A percentile compares a stretch with the other conserved stretches of the same genome.
Evolutionary conservation across 2,329 filamentous ascomycete species (phyloP).

Genomic region (Scleromitrula shiraiana): DNA sequence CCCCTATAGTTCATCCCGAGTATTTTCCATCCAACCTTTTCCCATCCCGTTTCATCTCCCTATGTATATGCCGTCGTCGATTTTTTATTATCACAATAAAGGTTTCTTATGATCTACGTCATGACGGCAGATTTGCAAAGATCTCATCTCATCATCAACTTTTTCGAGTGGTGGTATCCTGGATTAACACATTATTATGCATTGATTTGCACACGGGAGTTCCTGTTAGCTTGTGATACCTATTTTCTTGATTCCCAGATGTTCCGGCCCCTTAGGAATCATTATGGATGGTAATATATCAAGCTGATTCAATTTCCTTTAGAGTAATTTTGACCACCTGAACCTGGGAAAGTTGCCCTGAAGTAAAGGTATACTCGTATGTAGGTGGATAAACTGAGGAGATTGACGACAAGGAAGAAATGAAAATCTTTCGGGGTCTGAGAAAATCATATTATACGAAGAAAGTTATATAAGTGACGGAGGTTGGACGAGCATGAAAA

Average conservation of each 20-base stretch:
- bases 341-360: neutral
- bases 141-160: too few relatives aligned
- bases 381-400: neutral
- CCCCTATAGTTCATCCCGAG: neutral
- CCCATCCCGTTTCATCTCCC: neutral
- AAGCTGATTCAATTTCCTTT: neutral
- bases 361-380: constrained; percentile 2
- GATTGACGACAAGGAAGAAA: neutral
- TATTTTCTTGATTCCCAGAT: neutral
- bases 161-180: too few relatives aligned
- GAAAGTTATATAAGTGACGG: neutral
- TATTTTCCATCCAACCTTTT: neutral
- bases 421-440: neutral
- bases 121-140: constrained; percentile 4
- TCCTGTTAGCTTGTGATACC: neutral
- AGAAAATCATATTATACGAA: constrained; percentile 1
- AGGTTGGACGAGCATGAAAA: too few relatives aligned
- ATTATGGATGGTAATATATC: neutral
- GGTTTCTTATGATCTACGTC: constrained; percentile 6
- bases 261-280: neutral
- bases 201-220: constrained; percentile 8
- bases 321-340: neutral
- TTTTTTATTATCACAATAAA: neutral
- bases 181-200: constrained; percentile 4
- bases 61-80: neutral